A percentile compares a stretch with the other conserved stretches of the same genome.
Conservation (phyloP, 1,284 basidiomycete species). For the Marasmius fiardii region DNA sequence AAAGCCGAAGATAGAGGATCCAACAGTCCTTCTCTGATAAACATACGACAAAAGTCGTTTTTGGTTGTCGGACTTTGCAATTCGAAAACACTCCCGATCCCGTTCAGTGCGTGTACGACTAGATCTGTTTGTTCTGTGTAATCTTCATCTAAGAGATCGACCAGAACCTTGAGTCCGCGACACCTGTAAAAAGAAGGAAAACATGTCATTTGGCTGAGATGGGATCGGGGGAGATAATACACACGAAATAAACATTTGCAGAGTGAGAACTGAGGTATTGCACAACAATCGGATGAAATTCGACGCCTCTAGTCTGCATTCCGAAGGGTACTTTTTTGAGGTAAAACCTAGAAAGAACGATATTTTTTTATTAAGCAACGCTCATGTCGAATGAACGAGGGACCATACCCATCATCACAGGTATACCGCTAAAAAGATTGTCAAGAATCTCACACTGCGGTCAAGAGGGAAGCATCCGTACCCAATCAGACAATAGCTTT, state of each 20-base stretch:
- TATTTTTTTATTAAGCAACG: constrained; percentile 8
- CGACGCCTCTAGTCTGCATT: constrained; percentile 93
- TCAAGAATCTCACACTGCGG: background rate
- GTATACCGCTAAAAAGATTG: constrained; percentile 64
- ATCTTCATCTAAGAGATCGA: constrained; percentile 95
- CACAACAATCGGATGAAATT: constrained; percentile 92
- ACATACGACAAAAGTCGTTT: constrained; percentile 98
- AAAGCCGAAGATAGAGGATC: constrained; percentile 91
- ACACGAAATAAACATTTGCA: constrained; percentile 97
- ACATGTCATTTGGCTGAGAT: constrained; percentile 4
- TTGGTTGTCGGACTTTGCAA: constrained; percentile 93
- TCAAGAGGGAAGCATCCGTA: constrained; percentile 29
- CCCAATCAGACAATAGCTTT: constrained; percentile 95
- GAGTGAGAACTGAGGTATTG: constrained; percentile 87
- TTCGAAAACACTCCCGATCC: constrained; percentile 94
- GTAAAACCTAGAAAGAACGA: constrained; percentile 65
- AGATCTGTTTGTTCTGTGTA: constrained; percentile 87
- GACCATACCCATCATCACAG: constrained; percentile 81
- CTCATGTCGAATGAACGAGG: background rate
- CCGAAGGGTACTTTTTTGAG: constrained; percentile 90
- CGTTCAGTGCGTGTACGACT: constrained; percentile 92
- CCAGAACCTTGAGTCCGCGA: constrained; percentile 89
- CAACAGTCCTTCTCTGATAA: constrained; percentile 91
- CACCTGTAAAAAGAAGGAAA: no score
- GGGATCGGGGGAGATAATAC: constrained; percentile 28